Base-by-base conservation (phyloP, 1,284 basidiomycete genomes). In the Austroboletus olivaceoglutinosus region DNA sequence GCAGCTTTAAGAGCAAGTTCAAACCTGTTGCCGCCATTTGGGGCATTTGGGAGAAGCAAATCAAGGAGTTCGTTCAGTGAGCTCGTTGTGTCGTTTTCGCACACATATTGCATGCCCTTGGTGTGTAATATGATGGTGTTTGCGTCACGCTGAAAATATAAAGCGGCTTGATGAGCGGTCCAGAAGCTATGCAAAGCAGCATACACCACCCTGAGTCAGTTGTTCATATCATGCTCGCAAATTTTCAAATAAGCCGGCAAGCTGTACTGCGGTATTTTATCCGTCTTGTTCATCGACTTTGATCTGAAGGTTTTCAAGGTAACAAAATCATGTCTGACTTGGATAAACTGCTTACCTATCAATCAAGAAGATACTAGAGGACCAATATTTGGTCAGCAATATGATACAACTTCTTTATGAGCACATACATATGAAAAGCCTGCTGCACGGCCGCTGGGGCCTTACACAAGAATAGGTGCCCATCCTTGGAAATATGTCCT, bases 181-280 rank as follows among this genome's bases (percentile, higher is more conserved):
- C 77, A 84, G 57, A 83, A 83, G 9, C 63, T 67, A 54, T 78
- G 60, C 10, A 82, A 52, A 0, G 82, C 74, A 7, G 77, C 74
- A 43, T 76, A 78, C 2, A 81, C 82, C 0, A 81, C 79, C 1
- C 81, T 82, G n/a, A 82, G 72, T 22, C 81, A 67, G 58, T 84
- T 78, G 52, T 81, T 68, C 19, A 48, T 12, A 18, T 31, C 46
- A 27, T 16, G 15, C 4, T 4, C 25, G 6, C 21, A 23, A 16
- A 48, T 37, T 30, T 56, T 54, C 7, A 48, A 46, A 1, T 65
- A 72, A 0, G 66, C 70, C 0, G 79, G 74, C 0, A 76, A 73
- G 46, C 65, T 65, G 2, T 54, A 48, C 4, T 77, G 61, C 0
- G 81, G 82, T 0, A 52, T 55, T 7, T 64, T 70, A 56, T 82